Conservation (phyloP, 2,329 filamentous ascomycete genomes). For the Microdochium trichocladiopsis region DNA sequence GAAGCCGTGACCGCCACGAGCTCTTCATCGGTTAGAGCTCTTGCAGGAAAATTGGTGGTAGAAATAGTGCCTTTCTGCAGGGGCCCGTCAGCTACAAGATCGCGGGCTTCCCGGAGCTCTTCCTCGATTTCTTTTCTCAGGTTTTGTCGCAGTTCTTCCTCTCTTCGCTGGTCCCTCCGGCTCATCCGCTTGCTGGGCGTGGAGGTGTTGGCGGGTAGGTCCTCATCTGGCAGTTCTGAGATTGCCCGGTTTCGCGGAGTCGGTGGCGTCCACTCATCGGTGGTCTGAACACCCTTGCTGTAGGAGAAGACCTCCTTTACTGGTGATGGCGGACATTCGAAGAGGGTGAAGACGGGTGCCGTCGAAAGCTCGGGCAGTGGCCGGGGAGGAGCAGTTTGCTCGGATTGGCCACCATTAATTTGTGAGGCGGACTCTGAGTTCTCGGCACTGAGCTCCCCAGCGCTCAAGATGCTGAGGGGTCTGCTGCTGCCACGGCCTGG, state of each 20-base stretch:
- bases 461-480: constrained; percentile 80
- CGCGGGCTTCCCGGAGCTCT: constrained; percentile 70
- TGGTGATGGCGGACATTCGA: constrained; percentile 70
- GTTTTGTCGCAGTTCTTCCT: constrained; percentile 82
- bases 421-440: constrained; percentile 53
- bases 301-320: constrained; percentile 87
- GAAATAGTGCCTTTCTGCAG: constrained; percentile 33
- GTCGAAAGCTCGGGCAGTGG: constrained; percentile 64
- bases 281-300: constrained; percentile 93
- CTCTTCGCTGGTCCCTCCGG: constrained; percentile 70
- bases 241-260: constrained; percentile 45
- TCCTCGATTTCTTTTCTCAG: constrained; percentile 88
- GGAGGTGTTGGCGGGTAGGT: constrained; percentile 44
- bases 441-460: constrained; percentile 72
- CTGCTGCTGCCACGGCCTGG: constrained; percentile 65
- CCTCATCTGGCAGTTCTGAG: constrained; percentile 57
- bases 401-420: constrained; percentile 26
- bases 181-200: constrained; percentile 69
- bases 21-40: constrained; percentile 77
- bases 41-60: constrained; percentile 62
- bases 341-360: constrained; percentile 66
- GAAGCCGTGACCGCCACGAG: constrained; percentile 85
- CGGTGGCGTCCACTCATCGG: constrained; percentile 61
- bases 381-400: constrained; percentile 25
- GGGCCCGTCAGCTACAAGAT: constrained; percentile 45